These are phyloP conservation scores for Neurospora cerealis DNA, from an alignment of 495 filamentous ascomycete species.

Conservation along the genomic window DNA sequence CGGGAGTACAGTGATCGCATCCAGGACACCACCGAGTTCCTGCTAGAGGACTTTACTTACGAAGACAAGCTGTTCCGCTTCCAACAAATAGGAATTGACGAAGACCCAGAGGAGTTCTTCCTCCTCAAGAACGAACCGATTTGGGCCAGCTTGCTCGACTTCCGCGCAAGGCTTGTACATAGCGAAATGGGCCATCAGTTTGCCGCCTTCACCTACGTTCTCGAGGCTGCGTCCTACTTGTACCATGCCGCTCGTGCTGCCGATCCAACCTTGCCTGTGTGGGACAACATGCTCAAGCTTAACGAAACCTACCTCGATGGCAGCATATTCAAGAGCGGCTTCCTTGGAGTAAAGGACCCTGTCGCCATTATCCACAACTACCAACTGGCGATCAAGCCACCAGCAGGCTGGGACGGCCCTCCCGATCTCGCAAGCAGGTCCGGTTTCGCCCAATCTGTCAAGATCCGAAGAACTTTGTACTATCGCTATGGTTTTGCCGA, in stretches of 20 bases:
- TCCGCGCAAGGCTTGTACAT: slow-evolving; percentile 17
- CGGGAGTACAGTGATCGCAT: slow-evolving; percentile 5
- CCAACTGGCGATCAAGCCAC: not conserved
- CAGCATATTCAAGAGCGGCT: slow-evolving; percentile 1
- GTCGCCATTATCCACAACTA: slow-evolving; percentile 5
- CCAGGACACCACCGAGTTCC: slow-evolving; percentile 9
- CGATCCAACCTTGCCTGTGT: slow-evolving; percentile 5
- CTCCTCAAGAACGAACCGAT: slow-evolving; percentile 18
- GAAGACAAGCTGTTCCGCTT: slow-evolving; percentile 8
- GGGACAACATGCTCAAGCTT: not conserved
- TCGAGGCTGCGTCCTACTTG: slow-evolving; percentile 11
- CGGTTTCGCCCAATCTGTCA: not conserved
- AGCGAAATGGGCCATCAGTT: slow-evolving; percentile 16
- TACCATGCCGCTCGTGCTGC: slow-evolving; percentile 4
- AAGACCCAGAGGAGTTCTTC: slow-evolving; percentile 7
- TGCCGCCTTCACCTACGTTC: slow-evolving; percentile 3
- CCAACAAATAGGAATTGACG: not conserved
- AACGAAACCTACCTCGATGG: slow-evolving; percentile 1
- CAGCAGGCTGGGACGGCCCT: not conserved
- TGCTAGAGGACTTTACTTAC: slow-evolving; percentile 13
- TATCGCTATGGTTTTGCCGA: slow-evolving; percentile 5
- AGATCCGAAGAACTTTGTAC: slow-evolving; percentile 1
- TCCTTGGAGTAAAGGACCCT: not conserved
- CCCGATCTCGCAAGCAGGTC: not conserved
- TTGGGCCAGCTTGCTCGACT: slow-evolving; percentile 16